A percentile compares a stretch with the other conserved stretches of the same genome.
Conservation (phyloP, 176 grass and related monocot genomes). For the Puya raimondii region DNA sequence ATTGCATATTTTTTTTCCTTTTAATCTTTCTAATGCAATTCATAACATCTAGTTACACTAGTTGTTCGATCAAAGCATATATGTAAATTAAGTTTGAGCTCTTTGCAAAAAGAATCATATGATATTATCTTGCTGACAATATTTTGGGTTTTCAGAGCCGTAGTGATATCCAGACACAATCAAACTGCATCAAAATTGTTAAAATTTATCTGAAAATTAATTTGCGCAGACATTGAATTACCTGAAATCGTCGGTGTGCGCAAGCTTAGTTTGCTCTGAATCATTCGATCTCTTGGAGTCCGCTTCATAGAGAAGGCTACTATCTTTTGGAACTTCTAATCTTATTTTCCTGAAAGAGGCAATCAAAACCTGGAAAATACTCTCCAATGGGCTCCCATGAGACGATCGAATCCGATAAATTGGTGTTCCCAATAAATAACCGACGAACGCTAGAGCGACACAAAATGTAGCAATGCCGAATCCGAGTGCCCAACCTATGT, state of each 20-base stretch:
- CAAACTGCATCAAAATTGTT: background rate
- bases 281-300: conserved; percentile 13
- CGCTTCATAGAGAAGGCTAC: conserved; percentile 38
- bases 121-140: too few species aligned
- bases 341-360: conserved; percentile 38
- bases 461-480: conserved; percentile 39
- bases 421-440: conserved; percentile 39
- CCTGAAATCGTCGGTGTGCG: conserved; percentile 50
- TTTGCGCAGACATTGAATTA: conserved; percentile 7
- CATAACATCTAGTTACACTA: conserved; percentile 13
- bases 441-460: conserved; percentile 28
- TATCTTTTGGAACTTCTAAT: conserved; percentile 32
- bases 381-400: conserved; percentile 38
- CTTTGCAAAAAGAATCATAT: too few species aligned
- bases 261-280: conserved; percentile 17
- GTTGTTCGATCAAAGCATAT: too few species aligned
- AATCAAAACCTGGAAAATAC: conserved; percentile 39
- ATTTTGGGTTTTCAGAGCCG: too few species aligned
- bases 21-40: background rate
- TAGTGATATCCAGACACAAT: background rate
- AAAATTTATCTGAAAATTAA: background rate
- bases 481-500: conserved; percentile 51
- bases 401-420: conserved; percentile 21
- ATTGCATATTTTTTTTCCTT: too few species aligned
- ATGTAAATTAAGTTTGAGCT: too few species aligned